Evolutionary conservation across 768 basidiomycete species (phyloP).

Genomic region (Suillus subalutaceus): DNA sequence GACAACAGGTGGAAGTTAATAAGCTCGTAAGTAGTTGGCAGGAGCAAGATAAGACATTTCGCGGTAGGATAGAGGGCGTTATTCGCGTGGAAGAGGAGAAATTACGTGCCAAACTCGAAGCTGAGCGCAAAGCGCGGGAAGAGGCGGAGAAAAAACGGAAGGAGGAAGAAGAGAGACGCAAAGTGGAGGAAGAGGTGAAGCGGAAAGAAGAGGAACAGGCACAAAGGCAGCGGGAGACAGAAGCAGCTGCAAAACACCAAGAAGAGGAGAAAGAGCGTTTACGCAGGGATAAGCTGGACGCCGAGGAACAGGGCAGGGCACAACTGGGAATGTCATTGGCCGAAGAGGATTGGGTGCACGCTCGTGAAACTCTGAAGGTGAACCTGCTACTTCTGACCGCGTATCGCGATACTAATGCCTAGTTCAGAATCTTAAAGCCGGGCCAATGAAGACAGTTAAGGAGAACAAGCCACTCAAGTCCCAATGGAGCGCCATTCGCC

Average conservation of each 20-base stretch:
- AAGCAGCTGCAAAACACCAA: constrained; percentile 32
- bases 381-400: constrained; percentile 22
- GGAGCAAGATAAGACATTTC: constrained; percentile 45
- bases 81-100: constrained; percentile 70
- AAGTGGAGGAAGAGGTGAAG: constrained; percentile 46
- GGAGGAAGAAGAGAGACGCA: constrained; percentile 51
- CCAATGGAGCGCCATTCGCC: constrained; percentile 66
- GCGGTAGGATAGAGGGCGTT: constrained; percentile 61
- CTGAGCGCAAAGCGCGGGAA: constrained; percentile 53
- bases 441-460: constrained; percentile 69
- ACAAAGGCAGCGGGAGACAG: constrained; percentile 35
- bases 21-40: constrained; percentile 49
- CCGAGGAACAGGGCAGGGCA: constrained; percentile 43
- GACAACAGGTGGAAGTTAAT: constrained; percentile 50
- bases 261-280: constrained; percentile 39
- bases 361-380: constrained; percentile 58
- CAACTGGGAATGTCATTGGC: constrained; percentile 55
- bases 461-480: constrained; percentile 53
- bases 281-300: constrained; percentile 39
- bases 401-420: constrained; percentile 25
- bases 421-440: constrained; percentile 61
- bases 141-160: constrained; percentile 49
- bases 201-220: constrained; percentile 46
- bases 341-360: constrained; percentile 66
- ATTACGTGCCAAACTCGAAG: constrained; percentile 51